Conservation (phyloP, 441 rosid genomes). For the Gossypium trilobum region DNA sequence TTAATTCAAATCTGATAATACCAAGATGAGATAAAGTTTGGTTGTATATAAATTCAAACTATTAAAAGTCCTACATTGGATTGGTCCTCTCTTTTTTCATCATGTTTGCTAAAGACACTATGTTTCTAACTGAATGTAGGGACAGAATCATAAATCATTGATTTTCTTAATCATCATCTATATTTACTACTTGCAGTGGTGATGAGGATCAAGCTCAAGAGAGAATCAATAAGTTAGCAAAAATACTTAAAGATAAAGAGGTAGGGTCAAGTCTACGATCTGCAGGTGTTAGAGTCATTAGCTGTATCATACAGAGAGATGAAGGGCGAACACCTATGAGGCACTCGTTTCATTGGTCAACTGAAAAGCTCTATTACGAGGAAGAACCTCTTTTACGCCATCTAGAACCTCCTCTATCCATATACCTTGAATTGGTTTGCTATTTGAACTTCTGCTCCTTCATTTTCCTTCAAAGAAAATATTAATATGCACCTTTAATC, state of each 20-base stretch:
- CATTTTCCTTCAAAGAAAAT: constrained; percentile 5
- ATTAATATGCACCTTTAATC: not conserved
- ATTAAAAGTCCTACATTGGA: not conserved
- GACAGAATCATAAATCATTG: not conserved
- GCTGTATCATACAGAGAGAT: constrained; percentile 96
- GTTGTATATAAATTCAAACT: constrained; percentile 3
- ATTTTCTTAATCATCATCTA: constrained; percentile 6
- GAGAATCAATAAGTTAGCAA: constrained; percentile 80
- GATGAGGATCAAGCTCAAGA: constrained; percentile 99
- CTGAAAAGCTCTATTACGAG: constrained; percentile 61
- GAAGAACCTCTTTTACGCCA: constrained; percentile 95
- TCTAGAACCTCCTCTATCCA: constrained; percentile 95
- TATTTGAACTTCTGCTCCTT: constrained; percentile 10
- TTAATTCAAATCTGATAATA: not conserved
- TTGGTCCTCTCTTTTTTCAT: not conserved
- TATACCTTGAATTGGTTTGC: constrained; percentile 89
- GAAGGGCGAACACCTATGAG: constrained; percentile 98
- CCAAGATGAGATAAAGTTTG: not conserved
- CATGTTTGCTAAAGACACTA: not conserved
- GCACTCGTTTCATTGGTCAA: constrained; percentile 93
- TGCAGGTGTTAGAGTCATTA: constrained; percentile 87
- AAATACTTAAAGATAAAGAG: constrained; percentile 85
- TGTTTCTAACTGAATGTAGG: not conserved
- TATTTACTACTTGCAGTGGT: constrained; percentile 52
- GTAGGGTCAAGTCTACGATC: constrained; percentile 58